Evolutionary conservation across 176 grass and related monocot species (phyloP).

Genomic region (Triticum urartu): DNA sequence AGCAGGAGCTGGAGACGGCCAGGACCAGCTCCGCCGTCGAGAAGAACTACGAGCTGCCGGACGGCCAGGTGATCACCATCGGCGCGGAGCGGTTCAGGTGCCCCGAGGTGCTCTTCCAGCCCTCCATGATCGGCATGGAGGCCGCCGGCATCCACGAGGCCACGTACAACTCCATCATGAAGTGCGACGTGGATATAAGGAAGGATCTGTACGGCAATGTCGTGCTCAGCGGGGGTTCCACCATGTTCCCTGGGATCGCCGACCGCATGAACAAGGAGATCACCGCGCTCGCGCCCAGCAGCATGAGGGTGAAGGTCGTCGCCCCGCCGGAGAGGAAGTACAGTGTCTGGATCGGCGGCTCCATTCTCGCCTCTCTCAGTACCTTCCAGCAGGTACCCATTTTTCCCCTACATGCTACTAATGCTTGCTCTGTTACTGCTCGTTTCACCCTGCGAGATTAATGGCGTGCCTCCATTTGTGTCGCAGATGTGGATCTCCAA

Average conservation of each 20-base stretch:
- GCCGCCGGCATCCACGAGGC: conserved; percentile 76
- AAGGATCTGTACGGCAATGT: conserved; percentile 81
- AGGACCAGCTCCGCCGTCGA: conserved; percentile 75
- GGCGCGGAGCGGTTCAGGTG: conserved; percentile 85
- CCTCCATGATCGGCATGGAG: conserved; percentile 78
- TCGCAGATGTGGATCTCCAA: conserved; percentile 87
- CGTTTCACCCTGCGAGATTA: neutral
- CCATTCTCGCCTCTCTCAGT: conserved; percentile 76
- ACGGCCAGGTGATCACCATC: conserved; percentile 84
- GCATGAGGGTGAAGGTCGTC: conserved; percentile 91
- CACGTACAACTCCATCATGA: conserved; percentile 96
- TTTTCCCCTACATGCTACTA: neutral
- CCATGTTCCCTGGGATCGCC: conserved; percentile 84
- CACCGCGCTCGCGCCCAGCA: conserved; percentile 74
- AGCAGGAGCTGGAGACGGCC: conserved; percentile 70
- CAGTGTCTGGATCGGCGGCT: conserved; percentile 91
- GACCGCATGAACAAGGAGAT: conserved; percentile 94
- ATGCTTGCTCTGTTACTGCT: neutral
- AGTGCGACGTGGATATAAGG: conserved; percentile 87
- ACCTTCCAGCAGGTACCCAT: conserved; percentile 81
- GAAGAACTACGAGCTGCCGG: conserved; percentile 83
- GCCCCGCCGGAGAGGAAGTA: conserved; percentile 87
- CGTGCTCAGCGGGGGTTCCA: conserved; percentile 79
- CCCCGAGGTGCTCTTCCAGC: conserved; percentile 83
- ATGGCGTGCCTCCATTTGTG: neutral